Percentiles rank a stretch among this genome's conserved stretches.
Evolutionary conservation across 352 stramenopile genomes (phyloP).

Genomic region (Pythium insidiosum): DNA sequence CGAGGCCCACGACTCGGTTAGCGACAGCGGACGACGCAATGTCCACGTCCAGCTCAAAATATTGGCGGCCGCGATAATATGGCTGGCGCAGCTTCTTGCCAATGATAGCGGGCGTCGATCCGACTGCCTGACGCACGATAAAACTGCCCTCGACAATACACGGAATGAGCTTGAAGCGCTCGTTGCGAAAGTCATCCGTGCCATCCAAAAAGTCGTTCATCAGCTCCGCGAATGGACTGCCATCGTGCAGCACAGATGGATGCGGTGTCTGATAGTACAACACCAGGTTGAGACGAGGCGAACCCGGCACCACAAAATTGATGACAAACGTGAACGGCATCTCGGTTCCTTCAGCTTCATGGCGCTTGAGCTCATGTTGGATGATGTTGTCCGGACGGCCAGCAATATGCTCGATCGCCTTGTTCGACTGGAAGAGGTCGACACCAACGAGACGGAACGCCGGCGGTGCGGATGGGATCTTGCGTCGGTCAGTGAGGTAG

Average conservation of each 20-base stretch:
- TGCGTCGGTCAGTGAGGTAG: slow-evolving; percentile 59
- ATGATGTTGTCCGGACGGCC: slow-evolving; percentile 49
- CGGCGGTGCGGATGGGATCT: slow-evolving; percentile 61
- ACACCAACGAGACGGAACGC: slow-evolving; percentile 59
- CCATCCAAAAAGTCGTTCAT: slow-evolving; percentile 70
- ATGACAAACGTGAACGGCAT: slow-evolving; percentile 78
- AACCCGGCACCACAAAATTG: slow-evolving; percentile 69
- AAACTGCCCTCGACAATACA: slow-evolving; percentile 76
- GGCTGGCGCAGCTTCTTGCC: slow-evolving; percentile 72
- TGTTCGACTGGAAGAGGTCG: slow-evolving; percentile 51
- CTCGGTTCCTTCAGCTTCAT: slow-evolving; percentile 43
- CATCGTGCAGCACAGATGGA: slow-evolving; percentile 38
- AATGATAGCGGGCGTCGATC: slow-evolving; percentile 59
- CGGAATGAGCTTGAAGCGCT: slow-evolving; percentile 78
- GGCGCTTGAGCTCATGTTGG: slow-evolving; percentile 45
- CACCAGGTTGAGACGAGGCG: slow-evolving; percentile 49
- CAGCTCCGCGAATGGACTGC: slow-evolving; percentile 55
- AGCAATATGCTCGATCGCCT: slow-evolving; percentile 53
- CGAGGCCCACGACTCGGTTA: slow-evolving; percentile 65
- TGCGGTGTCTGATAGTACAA: slow-evolving; percentile 65
- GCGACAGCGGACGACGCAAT: slow-evolving; percentile 65
- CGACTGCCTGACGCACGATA: slow-evolving; percentile 72
- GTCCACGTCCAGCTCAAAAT: slow-evolving; percentile 75
- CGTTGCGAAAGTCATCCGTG: slow-evolving; percentile 68
- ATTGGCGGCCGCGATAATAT: slow-evolving; percentile 48